Conservation (phyloP, 768 basidiomycete genomes). For the Pholiota molesta region DNA sequence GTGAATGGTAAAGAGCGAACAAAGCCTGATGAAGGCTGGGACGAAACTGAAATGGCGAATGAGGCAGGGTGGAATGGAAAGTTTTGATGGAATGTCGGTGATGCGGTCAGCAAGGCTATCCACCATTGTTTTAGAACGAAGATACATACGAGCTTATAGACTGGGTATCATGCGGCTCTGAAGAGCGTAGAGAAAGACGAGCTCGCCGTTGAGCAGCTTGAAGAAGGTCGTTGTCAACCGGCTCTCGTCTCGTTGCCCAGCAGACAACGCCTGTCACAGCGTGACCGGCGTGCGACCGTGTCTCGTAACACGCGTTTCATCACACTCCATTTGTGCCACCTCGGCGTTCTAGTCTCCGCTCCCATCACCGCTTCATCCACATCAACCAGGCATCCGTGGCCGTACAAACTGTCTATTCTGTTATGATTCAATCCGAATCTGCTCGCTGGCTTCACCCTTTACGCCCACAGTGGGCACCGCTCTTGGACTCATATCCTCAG, state of each 20-base stretch:
- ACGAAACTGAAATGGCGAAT: conserved; percentile 16
- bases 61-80: conserved; percentile 13
- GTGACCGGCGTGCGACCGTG: conserved; percentile 9
- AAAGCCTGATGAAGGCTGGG: conserved; percentile 24
- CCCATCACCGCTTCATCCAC: conserved; percentile 2
- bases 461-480: neutral
- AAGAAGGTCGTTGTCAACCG: conserved; percentile 6
- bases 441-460: neutral
- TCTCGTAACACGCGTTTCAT: conserved; percentile 7
- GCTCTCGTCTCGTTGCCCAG: neutral
- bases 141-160: conserved; percentile 6
- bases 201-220: conserved; percentile 4
- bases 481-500: neutral
- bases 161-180: conserved; percentile 1
- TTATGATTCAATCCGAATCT: neutral
- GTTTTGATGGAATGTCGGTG: conserved; percentile 9
- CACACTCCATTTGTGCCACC: neutral
- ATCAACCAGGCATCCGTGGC: neutral
- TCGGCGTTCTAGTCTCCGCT: conserved; percentile 1
- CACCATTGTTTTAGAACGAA: neutral
- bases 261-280: conserved; percentile 2
- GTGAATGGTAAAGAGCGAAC: conserved; percentile 26
- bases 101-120: conserved; percentile 10
- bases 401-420: neutral
- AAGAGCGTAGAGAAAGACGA: neutral